Base-by-base conservation (phyloP, 1,284 basidiomycete species). In the Pterulicium gracile region DNA sequence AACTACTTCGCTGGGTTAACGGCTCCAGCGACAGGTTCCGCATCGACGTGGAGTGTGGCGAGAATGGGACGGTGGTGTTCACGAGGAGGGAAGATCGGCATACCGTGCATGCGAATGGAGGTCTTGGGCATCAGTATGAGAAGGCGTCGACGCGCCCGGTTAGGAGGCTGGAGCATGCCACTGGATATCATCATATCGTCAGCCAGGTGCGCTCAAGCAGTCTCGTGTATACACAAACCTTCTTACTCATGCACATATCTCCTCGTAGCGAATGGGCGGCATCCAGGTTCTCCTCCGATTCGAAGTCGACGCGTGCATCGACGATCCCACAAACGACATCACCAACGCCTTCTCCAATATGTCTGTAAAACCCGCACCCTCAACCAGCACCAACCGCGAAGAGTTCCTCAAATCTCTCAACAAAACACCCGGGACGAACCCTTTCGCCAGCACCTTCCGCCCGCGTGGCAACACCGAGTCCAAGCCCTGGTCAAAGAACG, bases 141-240 rank as follows among this genome's bases (percentile, higher is more conserved):
- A 56, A 50, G 47, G 63, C 60, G 0, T 47, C 57, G 0, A 65
- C 64, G 14, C 54, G 19, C 40, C 41, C 24, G 3, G 55, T 59
- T 1, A 39, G 44, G 1, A 64, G 61, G 2, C 61, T 62, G 43
- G 63, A 63, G 35, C 53, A 54, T 24, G 59, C 61, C 49, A 36
- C 57, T 0, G 60, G 58, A 2, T 68, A 69, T 39, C 55, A 68
- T 43, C 61, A 67, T 7, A 58, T 62, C 21, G 54, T 69, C 34
- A 54, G 55, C 45, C 66, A 66, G 19, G 66, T 70, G 50, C n/a
- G n/a, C n/a, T n/a, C n/a, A n/a, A n/a, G n/a, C n/a, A n/a, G n/a
- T n/a, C n/a, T n/a, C n/a, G n/a, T n/a, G n/a, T 44, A 32, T 2
- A 43, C 21, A 18, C 47, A 32, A 12, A 5, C 47, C 3, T 24